Conservation (phyloP, 495 filamentous ascomycete species). For the Beverwykella pulmonaria region DNA sequence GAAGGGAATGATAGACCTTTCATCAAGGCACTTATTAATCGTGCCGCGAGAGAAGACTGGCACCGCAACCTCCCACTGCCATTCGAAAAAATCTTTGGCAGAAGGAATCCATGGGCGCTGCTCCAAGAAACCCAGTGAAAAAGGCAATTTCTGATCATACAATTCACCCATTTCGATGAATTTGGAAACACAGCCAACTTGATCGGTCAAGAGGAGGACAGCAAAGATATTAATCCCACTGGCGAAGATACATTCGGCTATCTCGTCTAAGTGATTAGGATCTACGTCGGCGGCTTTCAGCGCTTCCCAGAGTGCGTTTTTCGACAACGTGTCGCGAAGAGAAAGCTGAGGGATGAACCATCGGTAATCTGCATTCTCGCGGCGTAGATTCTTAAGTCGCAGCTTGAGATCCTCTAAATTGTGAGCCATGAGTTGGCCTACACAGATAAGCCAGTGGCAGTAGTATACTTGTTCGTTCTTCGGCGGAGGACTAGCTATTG, state of each 20-base stretch:
- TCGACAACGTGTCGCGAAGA: background rate
- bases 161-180: conserved; percentile 6
- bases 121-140: background rate
- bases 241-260: background rate
- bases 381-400: background rate
- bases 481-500: background rate
- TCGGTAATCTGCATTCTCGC: conserved; percentile 2
- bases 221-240: conserved; percentile 7
- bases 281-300: background rate
- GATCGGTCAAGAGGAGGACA: conserved; percentile 8
- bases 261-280: background rate
- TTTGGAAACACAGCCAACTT: background rate
- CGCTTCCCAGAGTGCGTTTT: background rate
- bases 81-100: conserved; percentile 8
- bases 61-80: conserved; percentile 7
- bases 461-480: background rate
- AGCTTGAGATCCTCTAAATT: background rate
- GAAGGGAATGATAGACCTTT: background rate
- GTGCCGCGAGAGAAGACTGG: background rate
- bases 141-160: conserved; percentile 5
- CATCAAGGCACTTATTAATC: background rate
- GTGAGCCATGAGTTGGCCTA: background rate
- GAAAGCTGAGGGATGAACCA: conserved; percentile 1
- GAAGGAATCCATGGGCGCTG: background rate
- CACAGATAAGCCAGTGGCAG: background rate